phyloP scores from a whole-genome alignment of 306 rosid species.

The Chamaecrista fasciculata region DNA sequence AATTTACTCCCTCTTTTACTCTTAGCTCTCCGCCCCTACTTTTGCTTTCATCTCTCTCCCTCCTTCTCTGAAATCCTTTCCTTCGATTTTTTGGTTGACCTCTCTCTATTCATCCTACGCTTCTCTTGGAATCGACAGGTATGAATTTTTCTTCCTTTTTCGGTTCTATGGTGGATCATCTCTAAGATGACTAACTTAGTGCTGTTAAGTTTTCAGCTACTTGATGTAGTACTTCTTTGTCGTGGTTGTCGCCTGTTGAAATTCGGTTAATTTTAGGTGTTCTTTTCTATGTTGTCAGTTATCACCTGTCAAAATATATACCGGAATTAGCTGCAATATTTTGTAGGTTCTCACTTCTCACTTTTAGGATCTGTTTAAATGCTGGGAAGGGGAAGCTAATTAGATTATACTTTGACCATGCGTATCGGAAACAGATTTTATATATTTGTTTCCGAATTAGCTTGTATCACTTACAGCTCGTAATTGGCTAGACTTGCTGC shows the following conservation, averaged over 20 bases:
- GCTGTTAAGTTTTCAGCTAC: neutral
- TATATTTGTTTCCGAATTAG: neutral
- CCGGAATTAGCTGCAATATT: too few relatives aligned
- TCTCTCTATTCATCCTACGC: neutral
- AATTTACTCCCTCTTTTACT: neutral
- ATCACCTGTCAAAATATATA: neutral
- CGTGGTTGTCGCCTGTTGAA: neutral
- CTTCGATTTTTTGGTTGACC: neutral
- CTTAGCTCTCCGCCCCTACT: slow-evolving; percentile 13
- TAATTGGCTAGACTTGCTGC: neutral
- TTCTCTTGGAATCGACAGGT: slow-evolving; percentile 29
- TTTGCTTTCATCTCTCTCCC: neutral
- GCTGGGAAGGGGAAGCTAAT: neutral
- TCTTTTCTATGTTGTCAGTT: neutral
- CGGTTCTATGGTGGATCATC: neutral
- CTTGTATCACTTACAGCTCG: neutral
- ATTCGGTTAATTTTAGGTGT: neutral
- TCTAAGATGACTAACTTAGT: too few relatives aligned
- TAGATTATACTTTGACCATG: too few relatives aligned
- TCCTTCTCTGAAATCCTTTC: neutral
- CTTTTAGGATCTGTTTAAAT: neutral
- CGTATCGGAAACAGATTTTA: too few relatives aligned
- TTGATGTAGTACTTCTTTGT: neutral
- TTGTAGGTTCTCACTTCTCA: neutral
- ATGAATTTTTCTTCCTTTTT: neutral